Conservation (phyloP, 345 rosid genomes). For the Salix viminalis region DNA sequence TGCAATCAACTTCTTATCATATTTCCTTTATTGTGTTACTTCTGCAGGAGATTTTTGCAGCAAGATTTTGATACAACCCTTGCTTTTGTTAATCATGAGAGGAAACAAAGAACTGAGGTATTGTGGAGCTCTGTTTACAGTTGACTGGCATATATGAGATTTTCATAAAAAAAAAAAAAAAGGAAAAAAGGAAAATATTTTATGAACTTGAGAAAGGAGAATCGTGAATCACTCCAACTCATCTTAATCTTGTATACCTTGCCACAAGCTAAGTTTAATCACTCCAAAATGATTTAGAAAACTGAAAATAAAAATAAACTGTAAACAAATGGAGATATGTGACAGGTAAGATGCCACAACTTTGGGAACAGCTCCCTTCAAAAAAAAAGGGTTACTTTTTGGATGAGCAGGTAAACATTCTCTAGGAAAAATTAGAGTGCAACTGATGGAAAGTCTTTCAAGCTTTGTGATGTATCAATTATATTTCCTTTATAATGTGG, state of each 20-base stretch:
- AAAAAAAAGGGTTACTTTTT: too few species aligned
- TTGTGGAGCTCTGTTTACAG: background rate
- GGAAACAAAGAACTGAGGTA: slow-evolving; percentile 89
- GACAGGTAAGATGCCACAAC: background rate
- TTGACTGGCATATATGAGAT: background rate
- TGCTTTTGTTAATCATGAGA: slow-evolving; percentile 82
- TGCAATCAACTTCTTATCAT: background rate
- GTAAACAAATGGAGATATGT: background rate
- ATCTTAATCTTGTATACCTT: background rate
- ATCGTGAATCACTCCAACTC: background rate
- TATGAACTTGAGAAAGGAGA: background rate
- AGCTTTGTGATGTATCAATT: background rate
- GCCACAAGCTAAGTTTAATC: too few species aligned
- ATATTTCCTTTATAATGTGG: background rate
- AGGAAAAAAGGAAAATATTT: background rate
- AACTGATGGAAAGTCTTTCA: background rate
- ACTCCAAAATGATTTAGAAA: background rate
- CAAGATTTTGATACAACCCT: slow-evolving; percentile 92
- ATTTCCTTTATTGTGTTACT: slow-evolving; percentile 4
- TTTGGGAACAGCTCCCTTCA: too few species aligned
- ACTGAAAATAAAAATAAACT: background rate
- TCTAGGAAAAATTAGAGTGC: background rate
- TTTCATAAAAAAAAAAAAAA: background rate
- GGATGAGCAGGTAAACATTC: too few species aligned
- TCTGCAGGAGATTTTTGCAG: slow-evolving; percentile 80